Evolutionary conservation across 1,139 yeast species (phyloP).

Genomic region (Protomyces inouyei): DNA sequence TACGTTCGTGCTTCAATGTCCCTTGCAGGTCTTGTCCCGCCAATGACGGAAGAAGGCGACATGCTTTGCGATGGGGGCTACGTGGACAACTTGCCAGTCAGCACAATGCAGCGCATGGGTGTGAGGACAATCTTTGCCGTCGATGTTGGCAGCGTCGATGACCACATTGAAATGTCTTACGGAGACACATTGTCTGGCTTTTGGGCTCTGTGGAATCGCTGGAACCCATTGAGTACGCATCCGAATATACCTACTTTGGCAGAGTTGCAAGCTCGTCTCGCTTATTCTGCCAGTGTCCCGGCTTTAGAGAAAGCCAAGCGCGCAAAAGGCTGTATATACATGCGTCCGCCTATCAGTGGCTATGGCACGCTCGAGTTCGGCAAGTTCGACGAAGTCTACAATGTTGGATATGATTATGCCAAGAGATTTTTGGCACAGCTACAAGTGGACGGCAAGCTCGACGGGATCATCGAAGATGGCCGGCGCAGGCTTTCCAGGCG

Average conservation of each 20-base stretch:
- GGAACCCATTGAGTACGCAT: slow-evolving; percentile 83
- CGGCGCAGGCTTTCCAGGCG: background rate
- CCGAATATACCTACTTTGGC: slow-evolving; percentile 93
- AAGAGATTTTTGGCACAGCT: slow-evolving; percentile 53
- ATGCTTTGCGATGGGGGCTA: slow-evolving; percentile 96
- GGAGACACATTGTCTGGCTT: slow-evolving; percentile 91
- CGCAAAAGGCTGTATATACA: slow-evolving; percentile 80
- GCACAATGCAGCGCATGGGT: slow-evolving; percentile 81
- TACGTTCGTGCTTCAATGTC: slow-evolving; percentile 96
- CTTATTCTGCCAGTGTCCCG: slow-evolving; percentile 91
- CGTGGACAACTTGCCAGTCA: slow-evolving; percentile 85
- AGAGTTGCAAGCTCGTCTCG: slow-evolving; percentile 63
- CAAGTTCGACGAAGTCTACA: slow-evolving; percentile 80
- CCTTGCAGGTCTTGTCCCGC: slow-evolving; percentile 87
- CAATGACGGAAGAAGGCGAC: slow-evolving; percentile 75
- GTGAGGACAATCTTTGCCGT: slow-evolving; percentile 86
- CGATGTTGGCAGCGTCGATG: slow-evolving; percentile 96
- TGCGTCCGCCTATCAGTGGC: slow-evolving; percentile 89
- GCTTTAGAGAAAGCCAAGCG: slow-evolving; percentile 82
- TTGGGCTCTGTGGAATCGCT: slow-evolving; percentile 82
- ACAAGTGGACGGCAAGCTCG: slow-evolving; percentile 50
- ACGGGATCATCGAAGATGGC: background rate
- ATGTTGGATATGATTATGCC: slow-evolving; percentile 73
- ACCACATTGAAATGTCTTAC: slow-evolving; percentile 79
- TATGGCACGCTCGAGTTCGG: slow-evolving; percentile 90